phyloP scores from a whole-genome alignment of 352 stramenopile genomes.

The Phytophthora sansomeana region DNA sequence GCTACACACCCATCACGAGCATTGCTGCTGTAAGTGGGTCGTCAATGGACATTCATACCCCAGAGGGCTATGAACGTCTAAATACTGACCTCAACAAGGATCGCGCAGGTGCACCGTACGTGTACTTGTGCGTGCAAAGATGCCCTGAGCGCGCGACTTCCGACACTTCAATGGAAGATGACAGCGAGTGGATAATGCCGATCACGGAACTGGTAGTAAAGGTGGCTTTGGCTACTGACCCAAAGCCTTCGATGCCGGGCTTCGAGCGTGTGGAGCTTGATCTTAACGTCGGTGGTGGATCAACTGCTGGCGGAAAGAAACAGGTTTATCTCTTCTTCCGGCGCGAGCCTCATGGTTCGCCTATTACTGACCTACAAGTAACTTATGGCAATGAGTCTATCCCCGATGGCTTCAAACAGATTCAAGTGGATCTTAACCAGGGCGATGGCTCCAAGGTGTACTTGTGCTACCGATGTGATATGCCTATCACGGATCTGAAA shows the following conservation, averaged over 20 bases:
- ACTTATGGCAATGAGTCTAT: constrained; percentile 82
- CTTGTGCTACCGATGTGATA: constrained; percentile 89
- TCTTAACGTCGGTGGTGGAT: constrained; percentile 74
- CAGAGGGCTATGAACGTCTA: constrained; percentile 76
- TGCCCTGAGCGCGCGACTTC: constrained; percentile 56
- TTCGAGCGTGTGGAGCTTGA: constrained; percentile 88
- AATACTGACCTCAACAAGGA: constrained; percentile 91
- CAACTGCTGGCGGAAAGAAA: constrained; percentile 69
- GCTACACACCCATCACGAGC: constrained; percentile 88
- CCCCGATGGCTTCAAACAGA: constrained; percentile 90
- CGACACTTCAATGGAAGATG: constrained; percentile 40
- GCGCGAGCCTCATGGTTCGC: constrained; percentile 77
- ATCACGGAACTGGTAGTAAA: constrained; percentile 89
- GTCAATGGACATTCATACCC: constrained; percentile 70
- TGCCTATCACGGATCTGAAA: constrained; percentile 89
- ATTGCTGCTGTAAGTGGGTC: constrained; percentile 81
- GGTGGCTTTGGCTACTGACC: constrained; percentile 58
- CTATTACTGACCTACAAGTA: constrained; percentile 87
- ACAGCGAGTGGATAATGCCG: constrained; percentile 45
- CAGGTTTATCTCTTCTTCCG: constrained; percentile 88
- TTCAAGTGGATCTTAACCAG: constrained; percentile 89
- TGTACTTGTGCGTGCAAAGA: constrained; percentile 86
- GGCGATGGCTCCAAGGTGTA: constrained; percentile 85
- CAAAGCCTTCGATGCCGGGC: constrained; percentile 66
- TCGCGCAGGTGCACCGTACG: constrained; percentile 74